Percentiles rank a stretch among this genome's conserved stretches.
Evolutionary conservation across 306 rosid species (phyloP).

Genomic region (Vigna mungo): DNA sequence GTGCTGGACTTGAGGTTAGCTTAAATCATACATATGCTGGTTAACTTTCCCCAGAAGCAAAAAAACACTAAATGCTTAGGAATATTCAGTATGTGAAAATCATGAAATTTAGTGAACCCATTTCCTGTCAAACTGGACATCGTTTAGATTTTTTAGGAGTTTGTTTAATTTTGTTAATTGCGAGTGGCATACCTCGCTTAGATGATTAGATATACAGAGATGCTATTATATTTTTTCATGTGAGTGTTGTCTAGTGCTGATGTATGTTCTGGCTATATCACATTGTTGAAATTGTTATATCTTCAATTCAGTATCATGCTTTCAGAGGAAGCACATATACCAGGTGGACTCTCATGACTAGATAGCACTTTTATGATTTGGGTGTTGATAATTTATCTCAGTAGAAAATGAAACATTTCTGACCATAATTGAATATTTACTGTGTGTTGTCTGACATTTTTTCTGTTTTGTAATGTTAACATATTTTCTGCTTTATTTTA

Average conservation of each 20-base stretch:
- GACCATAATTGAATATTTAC: constrained; percentile 13
- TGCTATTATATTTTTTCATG: constrained; percentile 14
- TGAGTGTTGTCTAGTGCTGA: neutral
- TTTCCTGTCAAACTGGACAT: neutral
- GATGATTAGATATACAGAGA: neutral
- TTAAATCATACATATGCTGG: constrained; percentile 37
- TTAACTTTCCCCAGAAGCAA: neutral
- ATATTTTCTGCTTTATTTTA: constrained; percentile 21
- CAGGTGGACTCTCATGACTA: neutral
- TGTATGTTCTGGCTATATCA: neutral
- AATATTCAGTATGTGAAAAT: constrained; percentile 5
- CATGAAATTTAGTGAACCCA: constrained; percentile 29
- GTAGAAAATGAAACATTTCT: constrained; percentile 18
- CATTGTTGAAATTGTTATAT: constrained; percentile 22
- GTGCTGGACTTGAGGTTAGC: constrained; percentile 89
- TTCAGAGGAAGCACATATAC: constrained; percentile 2
- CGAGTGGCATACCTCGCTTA: neutral
- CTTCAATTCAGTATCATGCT: constrained; percentile 8
- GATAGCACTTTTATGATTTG: constrained; percentile 8
- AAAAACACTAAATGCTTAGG: constrained; percentile 15
- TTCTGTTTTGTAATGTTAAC: constrained; percentile 5
- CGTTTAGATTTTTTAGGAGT: constrained; percentile 24
- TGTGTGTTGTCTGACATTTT: constrained; percentile 8
- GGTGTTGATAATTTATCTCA: constrained; percentile 7
- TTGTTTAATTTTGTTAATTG: constrained; percentile 1